These are phyloP conservation scores for Tubosaeta sp. DNA, from an alignment of 768 basidiomycete species.

Conservation along the genomic window DNA sequence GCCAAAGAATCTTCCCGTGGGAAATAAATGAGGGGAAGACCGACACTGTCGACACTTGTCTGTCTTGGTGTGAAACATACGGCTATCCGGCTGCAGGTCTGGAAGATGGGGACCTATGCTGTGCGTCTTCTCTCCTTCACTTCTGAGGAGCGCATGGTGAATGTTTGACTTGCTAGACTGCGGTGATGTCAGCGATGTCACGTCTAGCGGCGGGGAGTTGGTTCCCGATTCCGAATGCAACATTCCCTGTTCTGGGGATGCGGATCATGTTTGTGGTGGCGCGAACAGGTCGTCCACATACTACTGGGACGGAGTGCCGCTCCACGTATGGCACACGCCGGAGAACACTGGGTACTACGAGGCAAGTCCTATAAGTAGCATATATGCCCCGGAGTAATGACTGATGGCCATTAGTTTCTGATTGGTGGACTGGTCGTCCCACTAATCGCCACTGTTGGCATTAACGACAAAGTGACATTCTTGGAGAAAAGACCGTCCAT, in stretches of 20 bases:
- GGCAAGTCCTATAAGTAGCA: constrained; percentile 35
- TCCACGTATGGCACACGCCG: constrained; percentile 66
- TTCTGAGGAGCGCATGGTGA: neutral
- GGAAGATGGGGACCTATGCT: constrained; percentile 71
- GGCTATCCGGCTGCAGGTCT: constrained; percentile 70
- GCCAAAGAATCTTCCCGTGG: constrained; percentile 52
- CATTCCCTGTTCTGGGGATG: constrained; percentile 64
- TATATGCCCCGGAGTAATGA: neutral
- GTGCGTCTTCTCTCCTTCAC: constrained; percentile 37
- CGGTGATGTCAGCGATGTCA: constrained; percentile 59
- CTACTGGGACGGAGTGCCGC: constrained; percentile 42
- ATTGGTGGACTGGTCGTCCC: constrained; percentile 67
- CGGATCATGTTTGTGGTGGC: constrained; percentile 64
- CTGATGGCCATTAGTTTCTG: constrained; percentile 34
- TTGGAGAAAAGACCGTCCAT: constrained; percentile 62
- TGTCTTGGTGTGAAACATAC: constrained; percentile 63
- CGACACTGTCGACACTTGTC: constrained; percentile 61
- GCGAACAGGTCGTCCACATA: constrained; percentile 51
- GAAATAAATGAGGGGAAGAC: constrained; percentile 54
- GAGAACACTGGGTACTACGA: constrained; percentile 64
- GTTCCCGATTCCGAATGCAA: constrained; percentile 38
- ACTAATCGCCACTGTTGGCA: constrained; percentile 67
- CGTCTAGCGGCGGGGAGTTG: constrained; percentile 27
- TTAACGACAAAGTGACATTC: constrained; percentile 80
- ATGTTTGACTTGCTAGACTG: constrained; percentile 45